A percentile compares a stretch with the other conserved stretches of the same genome.
Evolutionary conservation across 2,329 filamentous ascomycete species (phyloP).

Genomic region (Colletotrichum noveboracense): DNA sequence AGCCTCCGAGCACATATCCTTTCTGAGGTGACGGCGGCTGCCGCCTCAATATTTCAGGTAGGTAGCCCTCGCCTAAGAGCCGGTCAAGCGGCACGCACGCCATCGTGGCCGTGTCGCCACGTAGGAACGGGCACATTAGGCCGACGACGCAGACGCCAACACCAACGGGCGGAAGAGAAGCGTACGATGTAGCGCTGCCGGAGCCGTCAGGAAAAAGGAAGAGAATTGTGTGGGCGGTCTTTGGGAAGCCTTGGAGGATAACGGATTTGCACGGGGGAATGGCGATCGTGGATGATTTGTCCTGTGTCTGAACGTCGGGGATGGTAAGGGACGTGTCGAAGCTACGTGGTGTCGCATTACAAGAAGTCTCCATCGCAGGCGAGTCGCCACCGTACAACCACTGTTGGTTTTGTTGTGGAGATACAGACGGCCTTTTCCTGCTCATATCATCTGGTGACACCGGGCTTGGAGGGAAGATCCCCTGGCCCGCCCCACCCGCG

Average conservation of each 20-base stretch:
- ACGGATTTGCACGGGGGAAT: neutral
- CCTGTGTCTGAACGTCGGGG: neutral
- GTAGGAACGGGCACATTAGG: neutral
- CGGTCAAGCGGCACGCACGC: neutral
- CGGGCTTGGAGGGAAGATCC: neutral
- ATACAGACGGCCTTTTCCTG: neutral
- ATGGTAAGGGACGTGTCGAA: neutral
- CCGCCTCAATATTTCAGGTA: neutral
- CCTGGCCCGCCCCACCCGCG: neutral
- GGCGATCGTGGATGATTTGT: neutral
- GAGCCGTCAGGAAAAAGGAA: neutral
- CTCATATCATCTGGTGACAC: neutral
- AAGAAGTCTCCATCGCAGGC: neutral
- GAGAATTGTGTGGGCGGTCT: neutral
- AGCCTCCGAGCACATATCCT: neutral
- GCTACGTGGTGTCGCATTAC: neutral
- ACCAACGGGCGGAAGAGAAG: neutral
- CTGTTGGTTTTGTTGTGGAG: neutral
- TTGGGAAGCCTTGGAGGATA: neutral
- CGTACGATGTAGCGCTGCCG: neutral
- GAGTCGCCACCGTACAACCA: neutral
- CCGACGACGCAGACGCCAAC: neutral
- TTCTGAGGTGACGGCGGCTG: neutral
- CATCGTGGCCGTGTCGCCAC: neutral
- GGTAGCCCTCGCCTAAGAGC: neutral